phyloP scores from a whole-genome alignment of 192 early-diverging fungal species.

The Pilaira anomala region DNA sequence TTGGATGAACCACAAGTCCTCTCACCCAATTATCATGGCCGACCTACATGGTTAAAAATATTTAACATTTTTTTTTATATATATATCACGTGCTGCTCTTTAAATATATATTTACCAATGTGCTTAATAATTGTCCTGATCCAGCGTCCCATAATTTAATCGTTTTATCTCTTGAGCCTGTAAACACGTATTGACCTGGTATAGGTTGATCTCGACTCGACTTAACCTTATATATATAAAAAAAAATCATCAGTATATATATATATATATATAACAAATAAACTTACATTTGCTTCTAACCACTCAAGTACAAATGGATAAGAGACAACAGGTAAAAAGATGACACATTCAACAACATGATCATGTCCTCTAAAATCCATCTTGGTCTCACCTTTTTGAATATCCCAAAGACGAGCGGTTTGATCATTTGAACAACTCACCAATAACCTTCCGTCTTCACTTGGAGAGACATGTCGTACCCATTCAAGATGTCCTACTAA shows the following conservation, averaged over 20 bases:
- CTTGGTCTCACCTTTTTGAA: slow-evolving; percentile 66
- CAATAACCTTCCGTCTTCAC: slow-evolving; percentile 68
- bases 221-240: slow-evolving; percentile 27
- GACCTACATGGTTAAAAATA: slow-evolving; percentile 37
- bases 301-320: slow-evolving; percentile 69
- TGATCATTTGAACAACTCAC: slow-evolving; percentile 85
- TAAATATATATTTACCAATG: slow-evolving; percentile 54
- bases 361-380: slow-evolving; percentile 86
- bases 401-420: slow-evolving; percentile 85
- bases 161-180: slow-evolving; percentile 89
- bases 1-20: slow-evolving; percentile 78
- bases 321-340: slow-evolving; percentile 73
- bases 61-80: neutral
- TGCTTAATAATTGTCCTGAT: slow-evolving; percentile 66
- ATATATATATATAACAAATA: slow-evolving; percentile 1
- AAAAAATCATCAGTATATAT: neutral
- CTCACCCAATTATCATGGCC: slow-evolving; percentile 96
- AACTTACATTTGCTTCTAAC: slow-evolving; percentile 56
- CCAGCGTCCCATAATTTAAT: slow-evolving; percentile 81
- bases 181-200: slow-evolving; percentile 70
- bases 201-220: slow-evolving; percentile 42
- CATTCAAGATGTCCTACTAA: slow-evolving; percentile 82
- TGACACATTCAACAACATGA: slow-evolving; percentile 91
- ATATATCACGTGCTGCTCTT: neutral
- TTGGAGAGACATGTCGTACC: slow-evolving; percentile 73